Evolutionary conservation across 805 yeast genomes (phyloP), one percentile per base, ranked within the genome.

Genomic region (Spathaspora boniae): DNA sequence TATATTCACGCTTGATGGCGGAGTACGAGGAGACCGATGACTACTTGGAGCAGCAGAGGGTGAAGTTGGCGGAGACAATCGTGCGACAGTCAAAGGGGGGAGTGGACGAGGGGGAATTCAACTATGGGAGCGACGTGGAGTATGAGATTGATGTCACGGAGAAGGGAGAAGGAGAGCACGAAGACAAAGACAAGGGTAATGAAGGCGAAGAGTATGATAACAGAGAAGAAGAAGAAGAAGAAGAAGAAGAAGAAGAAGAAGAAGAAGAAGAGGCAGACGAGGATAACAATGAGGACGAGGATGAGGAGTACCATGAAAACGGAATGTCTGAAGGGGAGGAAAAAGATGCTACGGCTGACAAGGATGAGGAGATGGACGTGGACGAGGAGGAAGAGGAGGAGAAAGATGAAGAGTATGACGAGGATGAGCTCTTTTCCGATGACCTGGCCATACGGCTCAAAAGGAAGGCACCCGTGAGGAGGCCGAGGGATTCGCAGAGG

Each of bases 61-160:
- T 49, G 17, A 45, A 51, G 11, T 46, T 78, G 22, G 80, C 82
- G 0, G 78, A 75, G 27, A 31, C 46, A 8, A 58, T 62, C 14
- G 54, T 64, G 12, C 27, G 36, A 20, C 47, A 48, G 20, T 57
- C 67, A 2, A 33, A 53, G 29, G 38, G 28, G 11, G 43, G 28
- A 14, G 25, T 21, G 15, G 44, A 45, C 2, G 26, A 52, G 28
- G 56, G 12, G 25, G 20, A 16, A 4, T n/a, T 12, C 15, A 23
- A 31, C 20, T 45, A 42, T 39, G 50, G 47, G 1, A 36, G 34
- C 19, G 45, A 40, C 26, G 38, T 48, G 11, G 43, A 40, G 9
- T 25, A 43, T 9, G 55, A 48, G 33, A 36, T 39, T 3, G 55
- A 46, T 35, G 25, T 38, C 18, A 40, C 44, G 21, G 37, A 32